Evolutionary conservation across 2,329 filamentous ascomycete species (phyloP), one percentile per base, ranked within the genome.

Genomic region (Stagonosporopsis vannaccii): DNA sequence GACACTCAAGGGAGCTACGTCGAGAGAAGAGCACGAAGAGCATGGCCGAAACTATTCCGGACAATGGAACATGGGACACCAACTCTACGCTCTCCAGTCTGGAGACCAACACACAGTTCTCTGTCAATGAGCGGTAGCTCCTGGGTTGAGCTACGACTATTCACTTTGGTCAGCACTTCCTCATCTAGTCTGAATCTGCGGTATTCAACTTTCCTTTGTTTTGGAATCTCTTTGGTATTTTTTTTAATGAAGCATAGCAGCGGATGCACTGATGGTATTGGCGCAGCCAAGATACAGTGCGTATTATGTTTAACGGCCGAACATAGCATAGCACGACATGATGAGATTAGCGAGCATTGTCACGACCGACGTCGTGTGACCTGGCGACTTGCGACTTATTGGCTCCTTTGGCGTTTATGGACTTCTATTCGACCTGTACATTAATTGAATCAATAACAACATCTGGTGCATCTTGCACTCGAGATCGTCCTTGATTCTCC

Each of bases 61-160:
- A 69, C 30, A 63, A 61, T 22, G 67, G 65, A n/a, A 69, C 67
- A 7, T 69, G 67, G 67, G 67, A 69, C 37, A 69, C 67, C 20
- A 69, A 63, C 48, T 60, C 62, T 28, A 61, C 62, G 36, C 53
- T 58, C 6, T 66, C 62, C 22, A 65, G 56, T 32, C 47, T 62
- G 32, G 61, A 56, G 19, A 56, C 61, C 1, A 68, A 63, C 42
- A 61, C 62, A 12, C 55, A 62, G 30, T 48, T 63, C 39, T 65
- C 64, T 17, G 51, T 54, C 35, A 50, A 51, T 11, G 56, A 58
- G 42, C 47, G 42, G 17, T 47, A 37, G 26, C 37, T 42, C 23
- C 23, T n/a, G n/a, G 4, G 4, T 8, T 22, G 25, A 19, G 26
- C 11, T 8, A 23, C 5, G 17, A 17, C 15, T 30, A 2, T 28